These are phyloP conservation scores for Aspergillus pseudoglaucus DNA, from an alignment of 2,329 filamentous ascomycete species.

Conservation along the genomic window DNA sequence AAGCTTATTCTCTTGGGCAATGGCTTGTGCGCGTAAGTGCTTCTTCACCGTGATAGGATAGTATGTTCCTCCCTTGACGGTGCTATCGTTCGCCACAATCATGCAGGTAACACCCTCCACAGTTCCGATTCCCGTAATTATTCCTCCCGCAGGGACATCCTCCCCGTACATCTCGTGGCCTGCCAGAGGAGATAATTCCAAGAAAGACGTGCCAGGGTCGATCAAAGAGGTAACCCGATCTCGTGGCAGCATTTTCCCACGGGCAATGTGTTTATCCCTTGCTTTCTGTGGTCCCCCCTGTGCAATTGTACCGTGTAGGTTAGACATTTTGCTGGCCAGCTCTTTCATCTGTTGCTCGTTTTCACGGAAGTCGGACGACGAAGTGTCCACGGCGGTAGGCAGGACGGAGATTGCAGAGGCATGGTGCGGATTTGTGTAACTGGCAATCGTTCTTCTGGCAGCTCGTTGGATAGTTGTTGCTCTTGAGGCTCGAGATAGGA, in stretches of 20 bases:
- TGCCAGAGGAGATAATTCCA: slow-evolving; percentile 90
- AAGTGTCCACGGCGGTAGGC: slow-evolving; percentile 67
- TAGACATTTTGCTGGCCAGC: slow-evolving; percentile 61
- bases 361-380: slow-evolving; percentile 70
- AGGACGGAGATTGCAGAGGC: slow-evolving; percentile 76
- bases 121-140: slow-evolving; percentile 85
- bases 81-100: slow-evolving; percentile 92
- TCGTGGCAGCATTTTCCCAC: slow-evolving; percentile 90
- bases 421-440: slow-evolving; percentile 74
- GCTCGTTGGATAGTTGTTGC: slow-evolving; percentile 6
- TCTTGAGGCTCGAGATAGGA: slow-evolving; percentile 5
- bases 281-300: slow-evolving; percentile 76
- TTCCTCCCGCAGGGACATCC: slow-evolving; percentile 80
- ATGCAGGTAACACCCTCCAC: slow-evolving; percentile 88
- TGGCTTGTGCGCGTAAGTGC: slow-evolving; percentile 83
- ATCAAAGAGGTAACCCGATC: slow-evolving; percentile 82
- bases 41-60: slow-evolving; percentile 98
- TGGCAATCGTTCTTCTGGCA: slow-evolving; percentile 51
- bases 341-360: slow-evolving; percentile 73
- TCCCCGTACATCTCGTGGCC: slow-evolving; percentile 83
- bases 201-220: slow-evolving; percentile 81
- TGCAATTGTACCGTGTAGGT: slow-evolving; percentile 64
- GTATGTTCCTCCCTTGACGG: slow-evolving; percentile 95
- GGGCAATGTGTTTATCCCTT: slow-evolving; percentile 74
- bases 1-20: slow-evolving; percentile 77